Base-by-base conservation (phyloP, 23 red algal genomes). In the Gracilaria caudata region DNA sequence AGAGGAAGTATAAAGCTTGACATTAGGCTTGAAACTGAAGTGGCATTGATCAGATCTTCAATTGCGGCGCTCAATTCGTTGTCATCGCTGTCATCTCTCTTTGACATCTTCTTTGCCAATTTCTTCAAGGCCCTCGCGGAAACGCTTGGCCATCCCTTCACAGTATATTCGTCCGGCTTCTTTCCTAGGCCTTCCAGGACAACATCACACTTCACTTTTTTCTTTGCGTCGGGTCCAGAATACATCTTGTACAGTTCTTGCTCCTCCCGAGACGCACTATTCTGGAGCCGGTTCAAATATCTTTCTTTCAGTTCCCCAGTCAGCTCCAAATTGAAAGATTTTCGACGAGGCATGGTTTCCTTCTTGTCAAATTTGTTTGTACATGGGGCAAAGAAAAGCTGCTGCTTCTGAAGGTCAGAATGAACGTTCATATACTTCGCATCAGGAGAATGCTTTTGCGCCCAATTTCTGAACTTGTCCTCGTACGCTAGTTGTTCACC, bases 371-470 rank as follows among this genome's bases (percentile, higher is more conserved):
- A 19, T 4, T 81, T 72, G 28, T 79, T 90, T 23, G 20, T 36
- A 35, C 45, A 90, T 0, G 90, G 95, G 5, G 90, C 95, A 81
- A 94, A 98, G 45, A 98, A 94, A 2, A 98, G 61, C 37, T 94
- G 91, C 41, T 90, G 95, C 86, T 90, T 91, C 70, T 98, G 90
- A 56, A 58, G 80, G 44, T 85, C 90, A 29, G 90, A 91, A 32
- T 94, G 77, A 7, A 94, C 33, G 24, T 94, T 98, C 95, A 93
- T 94, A 65, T 77, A 88, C 30, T 44, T 56, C 4, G 95, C 90
- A 72, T 94, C 95, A 13, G 90, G 64, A 21, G 57, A 92, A 34
- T 83, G 47, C 21, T 57, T 76, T 21, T 74, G 9, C 2, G 92
- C 91, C 95, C 95, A 98, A 1, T 24, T 20, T 23, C 84, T 65